Evolutionary conservation across 352 stramenopile genomes (phyloP), one percentile per base, ranked within the genome.

Genomic region (Phytophthora citricola): DNA sequence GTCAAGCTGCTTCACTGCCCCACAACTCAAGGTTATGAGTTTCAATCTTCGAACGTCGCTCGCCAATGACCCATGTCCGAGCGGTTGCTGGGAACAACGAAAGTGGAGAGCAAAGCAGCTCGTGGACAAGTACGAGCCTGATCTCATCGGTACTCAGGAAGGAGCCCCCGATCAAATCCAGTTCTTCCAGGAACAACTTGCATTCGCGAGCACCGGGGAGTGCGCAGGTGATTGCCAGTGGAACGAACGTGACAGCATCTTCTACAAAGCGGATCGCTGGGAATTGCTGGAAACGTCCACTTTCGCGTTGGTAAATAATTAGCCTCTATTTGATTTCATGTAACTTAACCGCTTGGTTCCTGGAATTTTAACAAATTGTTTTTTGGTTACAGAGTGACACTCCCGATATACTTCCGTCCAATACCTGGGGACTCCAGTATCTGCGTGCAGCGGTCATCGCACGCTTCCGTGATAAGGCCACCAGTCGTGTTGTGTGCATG

Each of bases 221-320:
- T 93, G 85, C 53, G 79, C 83, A 0, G 83, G 81, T 40, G 57
- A 60, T 1, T 93, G 85, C 27, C 24, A 79, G 10, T 71, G 53
- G 61, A 90, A 92, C 41, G 85, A 93, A 54, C 83, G 79, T 55
- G 70, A 85, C 61, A 87, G 73, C 59, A 89, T 93, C 31, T 91
- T 92, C 51, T 93, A 89, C 69, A 69, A 66, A 29, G 6, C 58
- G 3, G 52, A 69, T 17, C 69, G 69, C 12, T 89, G 82, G 71
- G 43, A 83, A 20, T 24, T 90, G 6, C 54, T 91, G 3, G 29
- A 65, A 12, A 63, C 54, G 3, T 63, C 63, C 1, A 90, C 85
- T 5, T 90, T 89, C 51, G 81, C 83, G 31, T 63, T 93, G 73
- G 83, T 91, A 77, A 15, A 66, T 69, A 43, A 20, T 24, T 47